Base-by-base conservation (phyloP, 306 rosid genomes). In the Canavalia ensiformis region DNA sequence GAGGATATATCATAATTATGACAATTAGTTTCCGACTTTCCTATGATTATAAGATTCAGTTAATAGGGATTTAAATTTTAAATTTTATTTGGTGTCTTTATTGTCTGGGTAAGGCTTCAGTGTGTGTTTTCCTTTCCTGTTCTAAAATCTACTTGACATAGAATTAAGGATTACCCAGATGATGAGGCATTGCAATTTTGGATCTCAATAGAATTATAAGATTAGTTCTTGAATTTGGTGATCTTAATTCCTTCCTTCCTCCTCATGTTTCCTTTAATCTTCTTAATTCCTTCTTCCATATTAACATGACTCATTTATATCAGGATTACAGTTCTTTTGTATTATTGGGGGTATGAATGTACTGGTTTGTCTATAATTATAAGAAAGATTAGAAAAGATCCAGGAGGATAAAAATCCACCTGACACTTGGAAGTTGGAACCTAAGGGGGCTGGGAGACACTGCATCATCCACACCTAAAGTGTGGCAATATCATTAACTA, bases 401-500 rank as follows among this genome's bases (percentile, higher is more conserved):
- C 34, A 54, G 63, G 60, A 71, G 41, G 68, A 63, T 44, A 64
- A 77, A 44, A 81, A 55, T 74, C 65, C 41, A 31, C 8, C 25
- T 50, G 65, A 18, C 41, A 68, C 51, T 44, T 30, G 76, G 65
- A 47, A 39, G 65, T 44, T 30, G 76, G 65, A 47, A 39, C 71
- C 54, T 64, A 54, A 55, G 49, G 75, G 75, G 63, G 58, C 1
- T 13, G 49, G 41, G 70, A 51, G 68, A 5, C 28, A 10, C 47
- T 67, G 49, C 65, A 65, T 73, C 57, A 34, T 58, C 37, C 41
- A 70, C 58, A 52, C 75, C 72, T 58, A 39, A 39, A 80, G 63
- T 57, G 6, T 31, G 77, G 69, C 82, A 52, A 59, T 59, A 67
- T 42, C 82, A 74, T 50, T 86, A 44, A 72, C 78, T 56, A 67